Conservation (phyloP, 2,329 filamentous ascomycete species). For the Gnomoniopsis smithogilvyi region DNA sequence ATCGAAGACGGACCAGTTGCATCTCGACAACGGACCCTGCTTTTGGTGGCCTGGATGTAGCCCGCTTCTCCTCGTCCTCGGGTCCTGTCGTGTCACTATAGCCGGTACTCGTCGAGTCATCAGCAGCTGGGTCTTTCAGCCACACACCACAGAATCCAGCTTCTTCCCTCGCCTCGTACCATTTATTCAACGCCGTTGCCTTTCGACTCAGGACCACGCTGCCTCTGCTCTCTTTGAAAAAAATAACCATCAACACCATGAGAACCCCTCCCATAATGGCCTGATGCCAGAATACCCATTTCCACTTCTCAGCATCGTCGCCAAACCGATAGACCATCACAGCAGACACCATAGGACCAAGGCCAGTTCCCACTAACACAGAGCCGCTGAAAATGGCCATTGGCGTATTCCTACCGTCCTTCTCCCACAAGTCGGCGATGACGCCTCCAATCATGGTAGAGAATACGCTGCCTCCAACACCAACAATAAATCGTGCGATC, state of each 20-base stretch:
- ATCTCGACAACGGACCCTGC: neutral
- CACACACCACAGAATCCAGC: constrained; percentile 54
- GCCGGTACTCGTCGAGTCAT: constrained; percentile 18
- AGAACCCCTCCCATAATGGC: constrained; percentile 65
- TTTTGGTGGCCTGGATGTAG: neutral
- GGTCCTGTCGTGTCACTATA: neutral
- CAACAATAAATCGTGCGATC: constrained; percentile 70
- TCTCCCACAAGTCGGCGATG: constrained; percentile 79
- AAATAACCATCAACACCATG: constrained; percentile 60
- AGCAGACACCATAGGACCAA: constrained; percentile 70
- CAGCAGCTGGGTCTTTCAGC: constrained; percentile 6
- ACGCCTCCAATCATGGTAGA: constrained; percentile 92
- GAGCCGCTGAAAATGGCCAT: constrained; percentile 86
- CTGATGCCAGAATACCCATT: constrained; percentile 89
- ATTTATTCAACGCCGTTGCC: constrained; percentile 69
- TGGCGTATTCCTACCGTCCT: constrained; percentile 76
- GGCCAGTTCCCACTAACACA: constrained; percentile 75
- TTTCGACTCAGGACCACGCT: constrained; percentile 76
- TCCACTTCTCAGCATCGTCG: constrained; percentile 50
- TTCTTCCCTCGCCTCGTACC: constrained; percentile 71
- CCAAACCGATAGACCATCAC: constrained; percentile 62
- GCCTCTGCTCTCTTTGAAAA: constrained; percentile 80
- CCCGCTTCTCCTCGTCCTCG: constrained; percentile 22
- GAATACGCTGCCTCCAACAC: constrained; percentile 74
- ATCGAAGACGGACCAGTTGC: constrained; percentile 60